Percentiles rank a stretch among this genome's conserved stretches.
These are phyloP conservation scores for Cladophialophora carrionii DNA, from an alignment of 2,329 filamentous ascomycete species.

Conservation along the genomic window DNA sequence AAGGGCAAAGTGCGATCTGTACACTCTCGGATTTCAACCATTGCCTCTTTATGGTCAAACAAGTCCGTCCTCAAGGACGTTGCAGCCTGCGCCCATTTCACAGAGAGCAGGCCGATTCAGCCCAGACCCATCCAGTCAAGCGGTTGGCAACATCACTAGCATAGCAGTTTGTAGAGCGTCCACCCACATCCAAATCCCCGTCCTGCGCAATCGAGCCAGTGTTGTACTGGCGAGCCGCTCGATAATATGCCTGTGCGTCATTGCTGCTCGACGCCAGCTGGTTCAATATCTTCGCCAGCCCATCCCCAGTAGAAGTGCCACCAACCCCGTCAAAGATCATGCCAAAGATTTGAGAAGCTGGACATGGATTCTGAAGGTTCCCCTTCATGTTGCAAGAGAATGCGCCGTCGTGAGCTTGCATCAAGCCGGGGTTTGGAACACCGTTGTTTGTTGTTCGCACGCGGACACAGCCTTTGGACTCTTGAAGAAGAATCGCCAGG, in stretches of 20 bases:
- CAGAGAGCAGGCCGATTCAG: conserved; percentile 4
- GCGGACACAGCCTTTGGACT: conserved; percentile 52
- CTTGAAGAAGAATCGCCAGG: conserved; percentile 52
- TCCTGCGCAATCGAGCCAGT: conserved; percentile 29
- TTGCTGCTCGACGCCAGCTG: conserved; percentile 6
- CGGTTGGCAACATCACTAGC: conserved; percentile 33
- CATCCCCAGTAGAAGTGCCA: conserved; percentile 29
- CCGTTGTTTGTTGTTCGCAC: conserved; percentile 49
- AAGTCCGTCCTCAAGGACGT: neutral
- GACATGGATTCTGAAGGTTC: conserved; percentile 25
- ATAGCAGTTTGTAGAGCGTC: conserved; percentile 30
- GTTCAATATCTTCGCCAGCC: conserved; percentile 24
- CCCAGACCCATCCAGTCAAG: conserved; percentile 31
- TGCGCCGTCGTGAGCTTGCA: conserved; percentile 47
- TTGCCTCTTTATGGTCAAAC: neutral
- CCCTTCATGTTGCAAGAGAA: conserved; percentile 45
- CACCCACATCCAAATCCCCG: conserved; percentile 26
- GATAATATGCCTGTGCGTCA: conserved; percentile 28
- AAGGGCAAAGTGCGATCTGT: neutral
- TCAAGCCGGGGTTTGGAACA: conserved; percentile 50
- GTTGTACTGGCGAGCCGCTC: conserved; percentile 32
- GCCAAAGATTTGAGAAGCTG: conserved; percentile 27
- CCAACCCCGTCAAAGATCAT: conserved; percentile 35
- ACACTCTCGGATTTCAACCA: neutral
- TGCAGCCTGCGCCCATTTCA: neutral